These are phyloP conservation scores for Aegilops umbellulata DNA, from an alignment of 176 grass and related monocot genomes.

Conservation along the genomic window DNA sequence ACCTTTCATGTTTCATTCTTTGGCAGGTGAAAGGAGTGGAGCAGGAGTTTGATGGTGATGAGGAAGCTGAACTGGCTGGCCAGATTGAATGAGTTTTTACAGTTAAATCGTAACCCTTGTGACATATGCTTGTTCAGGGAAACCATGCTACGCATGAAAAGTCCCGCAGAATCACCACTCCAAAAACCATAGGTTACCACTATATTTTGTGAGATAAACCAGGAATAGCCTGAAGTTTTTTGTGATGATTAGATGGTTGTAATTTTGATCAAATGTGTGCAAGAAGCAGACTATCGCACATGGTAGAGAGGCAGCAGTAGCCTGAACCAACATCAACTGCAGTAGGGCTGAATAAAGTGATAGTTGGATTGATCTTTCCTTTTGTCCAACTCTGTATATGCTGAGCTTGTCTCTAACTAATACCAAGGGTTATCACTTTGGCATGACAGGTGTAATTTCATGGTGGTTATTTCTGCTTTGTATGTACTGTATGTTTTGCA, in stretches of 20 bases:
- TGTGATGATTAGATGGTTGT: neutral
- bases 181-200: neutral
- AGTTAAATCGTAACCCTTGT: neutral
- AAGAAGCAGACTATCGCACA: neutral
- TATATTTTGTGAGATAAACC: conserved; percentile 17
- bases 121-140: neutral
- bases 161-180: neutral
- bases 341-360: conserved; percentile 36
- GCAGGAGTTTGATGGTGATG: conserved; percentile 82
- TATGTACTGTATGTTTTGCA: neutral
- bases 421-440: neutral
- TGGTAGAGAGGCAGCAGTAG: conserved; percentile 8
- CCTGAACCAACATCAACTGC: conserved; percentile 20
- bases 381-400: neutral
- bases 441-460: neutral
- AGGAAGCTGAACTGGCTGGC: conserved; percentile 57
- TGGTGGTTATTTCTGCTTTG: neutral
- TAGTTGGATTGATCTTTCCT: conserved; percentile 5
- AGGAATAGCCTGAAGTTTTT: conserved; percentile 12
- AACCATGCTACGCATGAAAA: neutral
- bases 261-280: conserved; percentile 16
- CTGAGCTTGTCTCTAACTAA: conserved; percentile 4
- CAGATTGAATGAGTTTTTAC: conserved; percentile 46
- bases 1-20: neutral
- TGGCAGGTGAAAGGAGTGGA: conserved; percentile 90